These are phyloP conservation scores for Cladosporium phlei DNA, from an alignment of 2,329 filamentous ascomycete species.

Conservation along the genomic window DNA sequence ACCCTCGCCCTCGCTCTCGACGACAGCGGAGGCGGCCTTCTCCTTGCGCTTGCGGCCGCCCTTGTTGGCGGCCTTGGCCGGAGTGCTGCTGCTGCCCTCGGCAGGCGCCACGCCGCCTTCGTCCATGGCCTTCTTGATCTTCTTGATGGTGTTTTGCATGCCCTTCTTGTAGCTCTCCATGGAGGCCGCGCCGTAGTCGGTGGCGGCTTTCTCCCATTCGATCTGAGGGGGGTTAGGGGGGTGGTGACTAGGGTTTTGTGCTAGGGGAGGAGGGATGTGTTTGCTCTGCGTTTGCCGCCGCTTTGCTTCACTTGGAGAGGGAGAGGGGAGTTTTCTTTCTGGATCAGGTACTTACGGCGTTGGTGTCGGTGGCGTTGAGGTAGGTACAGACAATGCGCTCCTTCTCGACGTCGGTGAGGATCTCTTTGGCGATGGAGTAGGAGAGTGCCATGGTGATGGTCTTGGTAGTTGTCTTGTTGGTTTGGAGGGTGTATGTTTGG, in stretches of 20 bases:
- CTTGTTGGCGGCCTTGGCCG: slow-evolving; percentile 5
- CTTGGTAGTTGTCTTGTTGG: neutral
- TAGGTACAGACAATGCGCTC: slow-evolving; percentile 27
- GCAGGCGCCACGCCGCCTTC: slow-evolving; percentile 14
- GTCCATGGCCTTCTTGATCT: slow-evolving; percentile 25
- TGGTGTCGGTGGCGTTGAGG: slow-evolving; percentile 20
- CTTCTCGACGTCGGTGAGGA: slow-evolving; percentile 28
- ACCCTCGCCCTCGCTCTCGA: slow-evolving; percentile 1
- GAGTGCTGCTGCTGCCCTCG: neutral
- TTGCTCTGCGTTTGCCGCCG: too few species aligned
- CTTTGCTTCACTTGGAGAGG: too few species aligned
- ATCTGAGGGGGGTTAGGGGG: slow-evolving; percentile 14
- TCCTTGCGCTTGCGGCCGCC: neutral
- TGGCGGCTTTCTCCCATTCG: slow-evolving; percentile 28
- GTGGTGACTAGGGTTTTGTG: neutral
- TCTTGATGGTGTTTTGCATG: slow-evolving; percentile 24
- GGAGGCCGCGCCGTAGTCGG: slow-evolving; percentile 25
- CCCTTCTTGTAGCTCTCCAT: slow-evolving; percentile 24
- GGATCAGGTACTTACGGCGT: slow-evolving; percentile 17
- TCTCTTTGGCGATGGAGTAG: slow-evolving; percentile 21
- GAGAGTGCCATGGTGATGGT: slow-evolving; percentile 22
- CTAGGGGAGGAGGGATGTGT: too few species aligned
- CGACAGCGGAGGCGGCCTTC: neutral
- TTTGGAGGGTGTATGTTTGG: neutral
- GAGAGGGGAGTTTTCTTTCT: too few species aligned